phyloP scores from a whole-genome alignment of 176 grass and related monocot genomes.

The Lolium multiflorum region DNA sequence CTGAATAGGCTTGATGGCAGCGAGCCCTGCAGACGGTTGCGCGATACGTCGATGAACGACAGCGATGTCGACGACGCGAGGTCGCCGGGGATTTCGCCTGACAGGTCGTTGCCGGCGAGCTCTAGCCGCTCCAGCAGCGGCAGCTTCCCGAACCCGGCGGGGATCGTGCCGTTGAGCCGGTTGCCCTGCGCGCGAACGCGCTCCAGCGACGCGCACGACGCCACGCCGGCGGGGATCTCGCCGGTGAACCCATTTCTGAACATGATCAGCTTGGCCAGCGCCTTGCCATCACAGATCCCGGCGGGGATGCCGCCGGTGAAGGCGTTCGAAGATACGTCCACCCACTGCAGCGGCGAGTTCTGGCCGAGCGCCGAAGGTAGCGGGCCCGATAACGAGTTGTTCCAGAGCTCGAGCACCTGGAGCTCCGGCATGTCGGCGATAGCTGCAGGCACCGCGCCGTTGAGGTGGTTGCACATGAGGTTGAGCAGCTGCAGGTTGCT shows the following conservation, averaged over 20 bases:
- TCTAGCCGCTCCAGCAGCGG: constrained; percentile 80
- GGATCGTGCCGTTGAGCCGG: constrained; percentile 71
- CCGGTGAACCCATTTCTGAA: constrained; percentile 88
- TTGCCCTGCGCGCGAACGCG: constrained; percentile 88
- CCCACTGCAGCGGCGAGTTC: constrained; percentile 80
- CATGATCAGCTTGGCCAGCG: constrained; percentile 79
- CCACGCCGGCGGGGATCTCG: constrained; percentile 61
- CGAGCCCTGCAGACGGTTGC: constrained; percentile 66
- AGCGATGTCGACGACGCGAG: constrained; percentile 69
- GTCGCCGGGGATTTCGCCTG: constrained; percentile 81
- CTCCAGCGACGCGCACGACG: constrained; percentile 75
- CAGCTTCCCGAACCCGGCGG: constrained; percentile 73
- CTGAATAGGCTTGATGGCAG: constrained; percentile 75
- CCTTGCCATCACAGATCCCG: constrained; percentile 70
- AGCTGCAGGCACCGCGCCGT: constrained; percentile 60
- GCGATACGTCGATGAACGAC: constrained; percentile 90
- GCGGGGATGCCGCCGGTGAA: constrained; percentile 60
- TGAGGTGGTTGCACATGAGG: constrained; percentile 92
- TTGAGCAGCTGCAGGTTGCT: constrained; percentile 72
- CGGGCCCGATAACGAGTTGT: constrained; percentile 77
- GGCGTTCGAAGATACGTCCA: constrained; percentile 89
- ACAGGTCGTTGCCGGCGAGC: constrained; percentile 76
- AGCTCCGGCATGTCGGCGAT: constrained; percentile 67
- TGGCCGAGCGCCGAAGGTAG: constrained; percentile 69
- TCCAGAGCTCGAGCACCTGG: constrained; percentile 90